phyloP scores from a whole-genome alignment of 805 yeast genomes.

The Komagataella pastoris region DNA sequence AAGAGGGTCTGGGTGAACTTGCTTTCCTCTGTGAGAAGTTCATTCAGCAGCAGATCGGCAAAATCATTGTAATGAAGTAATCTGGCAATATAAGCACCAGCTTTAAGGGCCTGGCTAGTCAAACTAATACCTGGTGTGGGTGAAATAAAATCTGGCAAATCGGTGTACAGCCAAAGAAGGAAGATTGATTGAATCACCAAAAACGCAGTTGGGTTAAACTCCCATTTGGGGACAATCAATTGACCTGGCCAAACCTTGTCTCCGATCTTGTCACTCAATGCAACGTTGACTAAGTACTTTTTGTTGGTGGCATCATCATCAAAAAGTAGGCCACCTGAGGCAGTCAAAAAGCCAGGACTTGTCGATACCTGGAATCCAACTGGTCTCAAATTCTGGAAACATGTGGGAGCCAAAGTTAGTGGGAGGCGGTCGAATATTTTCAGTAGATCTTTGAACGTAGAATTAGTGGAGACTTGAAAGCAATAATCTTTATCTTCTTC shows the following conservation, averaged over 20 bases:
- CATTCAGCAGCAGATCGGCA: constrained; percentile 35
- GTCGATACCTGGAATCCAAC: constrained; percentile 45
- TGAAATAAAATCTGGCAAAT: constrained; percentile 75
- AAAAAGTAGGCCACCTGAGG: constrained; percentile 70
- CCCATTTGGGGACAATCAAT: constrained; percentile 67
- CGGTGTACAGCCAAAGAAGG: constrained; percentile 77
- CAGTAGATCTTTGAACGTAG: constrained; percentile 45
- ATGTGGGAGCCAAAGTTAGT: constrained; percentile 65
- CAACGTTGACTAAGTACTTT: constrained; percentile 29
- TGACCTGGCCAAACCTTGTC: constrained; percentile 84
- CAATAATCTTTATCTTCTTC: constrained; percentile 86
- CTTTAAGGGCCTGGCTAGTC: constrained; percentile 40
- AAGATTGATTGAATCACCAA: constrained; percentile 26
- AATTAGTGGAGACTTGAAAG: constrained; percentile 51
- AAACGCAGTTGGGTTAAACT: constrained; percentile 26
- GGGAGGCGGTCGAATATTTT: constrained; percentile 56
- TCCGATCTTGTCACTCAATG: constrained; percentile 35
- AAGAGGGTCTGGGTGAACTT: constrained; percentile 47
- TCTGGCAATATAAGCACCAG: constrained; percentile 13
- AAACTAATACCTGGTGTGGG: constrained; percentile 90
- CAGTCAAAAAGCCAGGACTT: constrained; percentile 73
- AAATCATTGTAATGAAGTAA: constrained; percentile 25
- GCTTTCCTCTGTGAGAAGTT: constrained; percentile 26
- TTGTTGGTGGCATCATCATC: constrained; percentile 39
- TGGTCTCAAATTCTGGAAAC: constrained; percentile 59